Conservation (phyloP, 1,284 basidiomycete species). For the Cryptococcus amylolentus region DNA sequence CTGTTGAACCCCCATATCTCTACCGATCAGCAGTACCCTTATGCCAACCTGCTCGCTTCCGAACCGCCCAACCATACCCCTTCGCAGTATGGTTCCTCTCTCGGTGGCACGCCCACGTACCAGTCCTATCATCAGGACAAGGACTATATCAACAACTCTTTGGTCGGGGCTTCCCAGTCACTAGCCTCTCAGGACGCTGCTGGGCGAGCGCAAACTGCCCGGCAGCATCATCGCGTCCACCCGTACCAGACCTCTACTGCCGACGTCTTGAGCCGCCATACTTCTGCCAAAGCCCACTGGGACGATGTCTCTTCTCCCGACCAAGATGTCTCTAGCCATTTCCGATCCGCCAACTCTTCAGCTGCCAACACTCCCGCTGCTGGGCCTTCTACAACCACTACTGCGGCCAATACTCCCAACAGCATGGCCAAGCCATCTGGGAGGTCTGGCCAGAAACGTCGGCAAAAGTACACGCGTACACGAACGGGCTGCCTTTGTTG, state of each 20-base stretch:
- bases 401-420: not conserved
- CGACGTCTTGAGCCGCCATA: slow-evolving; percentile 12
- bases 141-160: not conserved
- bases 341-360: not conserved
- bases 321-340: slow-evolving; percentile 1
- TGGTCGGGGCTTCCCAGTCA: not conserved
- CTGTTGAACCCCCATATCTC: not conserved
- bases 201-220: not conserved
- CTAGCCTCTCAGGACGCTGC: not conserved
- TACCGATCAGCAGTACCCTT: slow-evolving; percentile 13
- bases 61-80: not conserved
- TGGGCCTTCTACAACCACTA: not conserved
- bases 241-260: slow-evolving; percentile 11
- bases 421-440: slow-evolving; percentile 4
- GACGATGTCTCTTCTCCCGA: slow-evolving; percentile 10
- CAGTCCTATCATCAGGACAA: not conserved
- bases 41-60: slow-evolving; percentile 15
- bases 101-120: not conserved
- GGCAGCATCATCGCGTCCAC: slow-evolving; percentile 1
- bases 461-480: slow-evolving; percentile 45
- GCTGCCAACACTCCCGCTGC: not conserved
- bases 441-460: slow-evolving; percentile 25
- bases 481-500: slow-evolving; percentile 46
- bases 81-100: not conserved
- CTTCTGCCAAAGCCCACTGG: slow-evolving; percentile 11